Percentiles rank a stretch among this genome's conserved stretches.
These are phyloP conservation scores for Theileria annulata DNA, from an alignment of 169 alveolate species.

Conservation along the genomic window DNA sequence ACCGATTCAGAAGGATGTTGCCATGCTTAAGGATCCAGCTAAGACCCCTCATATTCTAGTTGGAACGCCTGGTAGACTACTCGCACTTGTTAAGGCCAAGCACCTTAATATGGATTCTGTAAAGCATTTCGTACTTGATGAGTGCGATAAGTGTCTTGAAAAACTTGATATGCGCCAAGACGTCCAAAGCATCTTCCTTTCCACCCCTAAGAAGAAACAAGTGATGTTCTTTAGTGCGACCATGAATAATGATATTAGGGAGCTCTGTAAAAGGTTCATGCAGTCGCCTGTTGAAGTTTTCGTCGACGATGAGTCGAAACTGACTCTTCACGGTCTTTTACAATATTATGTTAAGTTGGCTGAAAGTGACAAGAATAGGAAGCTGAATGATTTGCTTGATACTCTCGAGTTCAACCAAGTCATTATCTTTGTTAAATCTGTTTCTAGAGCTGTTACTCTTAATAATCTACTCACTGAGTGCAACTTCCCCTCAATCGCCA, in stretches of 20 bases:
- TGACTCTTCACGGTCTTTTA: conserved; percentile 97
- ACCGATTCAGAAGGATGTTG: conserved; percentile 91
- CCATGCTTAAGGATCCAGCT: conserved; percentile 90
- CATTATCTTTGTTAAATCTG: conserved; percentile 96
- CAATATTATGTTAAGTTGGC: conserved; percentile 97
- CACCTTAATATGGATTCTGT: conserved; percentile 89
- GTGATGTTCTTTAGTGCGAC: conserved; percentile 99
- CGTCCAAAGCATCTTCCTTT: conserved; percentile 96
- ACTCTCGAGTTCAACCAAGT: conserved; percentile 98
- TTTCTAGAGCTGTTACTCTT: conserved; percentile 92
- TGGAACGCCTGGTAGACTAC: conserved; percentile 99
- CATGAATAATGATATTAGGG: conserved; percentile 93
- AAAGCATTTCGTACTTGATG: conserved; percentile 98
- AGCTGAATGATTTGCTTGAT: conserved; percentile 95
- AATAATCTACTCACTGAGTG: conserved; percentile 93
- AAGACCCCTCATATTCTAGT: conserved; percentile 95
- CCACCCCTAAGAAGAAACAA: conserved; percentile 97
- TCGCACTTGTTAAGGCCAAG: conserved; percentile 91
- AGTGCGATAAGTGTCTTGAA: conserved; percentile 99
- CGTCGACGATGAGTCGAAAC: conserved; percentile 98
- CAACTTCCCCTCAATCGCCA: conserved; percentile 99
- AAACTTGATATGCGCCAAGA: conserved; percentile 97
- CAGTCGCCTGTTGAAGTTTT: conserved; percentile 97
- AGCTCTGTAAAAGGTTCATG: conserved; percentile 96
- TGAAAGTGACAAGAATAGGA: conserved; percentile 96